These are phyloP conservation scores for Umbilicaria muhlenbergii DNA, from an alignment of 495 filamentous ascomycete genomes.

Conservation along the genomic window DNA sequence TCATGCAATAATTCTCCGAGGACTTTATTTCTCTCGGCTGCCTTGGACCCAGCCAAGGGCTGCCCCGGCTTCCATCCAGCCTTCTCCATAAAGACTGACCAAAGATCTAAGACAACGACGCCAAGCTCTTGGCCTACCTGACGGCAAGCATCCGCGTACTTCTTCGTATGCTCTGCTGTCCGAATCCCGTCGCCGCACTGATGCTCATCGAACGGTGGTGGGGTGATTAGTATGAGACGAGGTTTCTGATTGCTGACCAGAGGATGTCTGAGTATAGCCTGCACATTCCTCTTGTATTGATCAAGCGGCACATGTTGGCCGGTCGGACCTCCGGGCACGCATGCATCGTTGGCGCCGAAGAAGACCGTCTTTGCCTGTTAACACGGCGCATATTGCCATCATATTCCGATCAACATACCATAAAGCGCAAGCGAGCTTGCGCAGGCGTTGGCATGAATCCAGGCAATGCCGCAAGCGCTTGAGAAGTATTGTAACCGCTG, in stretches of 20 bases:
- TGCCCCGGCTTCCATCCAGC: conserved; percentile 47
- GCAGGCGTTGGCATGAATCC: conserved; percentile 39
- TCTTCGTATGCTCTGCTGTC: conserved; percentile 44
- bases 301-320: conserved; percentile 61
- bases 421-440: conserved; percentile 41
- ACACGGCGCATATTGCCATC: too few relatives aligned
- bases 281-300: conserved; percentile 56
- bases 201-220: conserved; percentile 71
- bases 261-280: conserved; percentile 51
- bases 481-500: conserved; percentile 54
- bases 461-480: conserved; percentile 43
- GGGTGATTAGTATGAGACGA: conserved; percentile 59
- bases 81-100: conserved; percentile 50
- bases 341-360: conserved; percentile 78
- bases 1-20: conserved; percentile 40
- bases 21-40: conserved; percentile 29
- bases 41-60: conserved; percentile 34
- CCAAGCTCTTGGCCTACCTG: conserved; percentile 47
- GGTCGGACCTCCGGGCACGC: conserved; percentile 35
- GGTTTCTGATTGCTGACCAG: conserved; percentile 51
- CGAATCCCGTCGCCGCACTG: conserved; percentile 38
- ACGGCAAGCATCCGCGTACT: conserved; percentile 54
- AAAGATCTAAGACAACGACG: conserved; percentile 59
- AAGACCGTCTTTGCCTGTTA: conserved; percentile 45
- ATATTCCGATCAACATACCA: conserved; percentile 33